Percentiles rank a stretch among this genome's conserved stretches.
Evolutionary conservation across 331 rosid species (phyloP).

Genomic region (Prunus yedoensis): DNA sequence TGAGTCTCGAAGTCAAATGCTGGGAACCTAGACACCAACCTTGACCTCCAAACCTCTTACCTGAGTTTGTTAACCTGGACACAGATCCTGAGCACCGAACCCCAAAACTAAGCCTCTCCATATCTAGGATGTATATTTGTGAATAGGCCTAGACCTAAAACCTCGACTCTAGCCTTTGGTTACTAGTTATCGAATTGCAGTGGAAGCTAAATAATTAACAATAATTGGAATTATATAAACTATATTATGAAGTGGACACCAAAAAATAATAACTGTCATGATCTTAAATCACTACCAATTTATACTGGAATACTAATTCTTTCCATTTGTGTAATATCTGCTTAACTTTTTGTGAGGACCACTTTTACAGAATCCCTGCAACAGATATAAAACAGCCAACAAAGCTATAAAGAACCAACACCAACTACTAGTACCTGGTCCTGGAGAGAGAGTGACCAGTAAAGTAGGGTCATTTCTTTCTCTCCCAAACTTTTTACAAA

Average conservation of each 20-base stretch:
- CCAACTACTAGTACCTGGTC: constrained; percentile 73
- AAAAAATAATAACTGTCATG: neutral
- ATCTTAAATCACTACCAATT: neutral
- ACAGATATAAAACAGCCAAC: constrained; percentile 72
- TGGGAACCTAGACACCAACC: too few species aligned
- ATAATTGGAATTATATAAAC: neutral
- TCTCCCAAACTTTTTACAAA: constrained; percentile 5
- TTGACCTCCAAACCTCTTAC: too few species aligned
- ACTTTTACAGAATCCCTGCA: constrained; percentile 60
- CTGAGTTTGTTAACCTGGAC: too few species aligned
- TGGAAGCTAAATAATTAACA: neutral
- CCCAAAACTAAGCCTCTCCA: too few species aligned
- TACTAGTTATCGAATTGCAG: neutral
- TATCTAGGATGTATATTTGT: too few species aligned
- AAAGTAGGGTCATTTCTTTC: constrained; percentile 31
- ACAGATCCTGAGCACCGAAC: too few species aligned
- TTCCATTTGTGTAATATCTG: constrained; percentile 8
- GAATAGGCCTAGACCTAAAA: neutral
- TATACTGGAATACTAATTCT: neutral
- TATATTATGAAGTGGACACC: neutral
- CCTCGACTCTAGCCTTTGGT: neutral
- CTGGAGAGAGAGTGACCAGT: constrained; percentile 40
- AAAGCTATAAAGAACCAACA: constrained; percentile 76
- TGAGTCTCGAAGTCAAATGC: neutral
- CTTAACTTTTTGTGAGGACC: constrained; percentile 52